A percentile compares a stretch with the other conserved stretches of the same genome.
Evolutionary conservation across 2,329 filamentous ascomycete species (phyloP).

Genomic region (Colletotrichum simmondsii): DNA sequence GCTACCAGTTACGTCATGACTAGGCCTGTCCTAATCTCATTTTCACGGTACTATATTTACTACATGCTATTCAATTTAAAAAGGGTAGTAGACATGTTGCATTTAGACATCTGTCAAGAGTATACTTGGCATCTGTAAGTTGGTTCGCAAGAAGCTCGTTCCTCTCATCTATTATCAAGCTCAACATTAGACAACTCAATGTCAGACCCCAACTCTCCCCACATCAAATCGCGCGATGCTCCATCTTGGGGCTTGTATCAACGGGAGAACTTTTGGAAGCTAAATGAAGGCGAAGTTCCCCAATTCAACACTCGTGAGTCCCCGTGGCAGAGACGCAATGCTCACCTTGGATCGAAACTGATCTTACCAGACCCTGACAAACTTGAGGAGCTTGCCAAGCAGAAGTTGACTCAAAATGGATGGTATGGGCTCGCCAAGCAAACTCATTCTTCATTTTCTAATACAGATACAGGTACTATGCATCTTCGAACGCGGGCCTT

Average conservation of each 20-base stretch:
- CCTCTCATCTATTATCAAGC: not conserved
- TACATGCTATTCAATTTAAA: not conserved
- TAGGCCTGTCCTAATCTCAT: not conserved
- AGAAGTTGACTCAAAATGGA: slow-evolving; percentile 66
- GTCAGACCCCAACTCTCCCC: slow-evolving; percentile 38
- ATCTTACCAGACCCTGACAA: slow-evolving; percentile 59
- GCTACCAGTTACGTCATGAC: slow-evolving; percentile 22
- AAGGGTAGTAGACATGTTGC: not conserved
- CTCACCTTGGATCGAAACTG: not conserved
- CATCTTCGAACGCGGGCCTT: slow-evolving; percentile 66
- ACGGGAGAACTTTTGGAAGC: slow-evolving; percentile 41
- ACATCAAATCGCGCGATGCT: slow-evolving; percentile 38
- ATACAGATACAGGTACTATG: slow-evolving; percentile 54
- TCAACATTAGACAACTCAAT: not conserved
- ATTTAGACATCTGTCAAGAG: not conserved
- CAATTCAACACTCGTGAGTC: slow-evolving; percentile 39
- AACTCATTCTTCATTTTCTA: not conserved
- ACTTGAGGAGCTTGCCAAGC: slow-evolving; percentile 67
- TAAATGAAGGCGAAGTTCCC: slow-evolving; percentile 38
- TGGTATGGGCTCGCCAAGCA: slow-evolving; percentile 49
- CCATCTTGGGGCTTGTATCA: slow-evolving; percentile 41
- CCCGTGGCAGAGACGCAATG: too few relatives aligned
- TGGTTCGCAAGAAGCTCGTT: not conserved
- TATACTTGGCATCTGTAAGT: not conserved
- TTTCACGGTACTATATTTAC: not conserved